Percentiles rank a stretch among this genome's conserved stretches.
Evolutionary conservation across 2,329 filamentous ascomycete genomes (phyloP).

Genomic region (Aureobasidium melanogenum): DNA sequence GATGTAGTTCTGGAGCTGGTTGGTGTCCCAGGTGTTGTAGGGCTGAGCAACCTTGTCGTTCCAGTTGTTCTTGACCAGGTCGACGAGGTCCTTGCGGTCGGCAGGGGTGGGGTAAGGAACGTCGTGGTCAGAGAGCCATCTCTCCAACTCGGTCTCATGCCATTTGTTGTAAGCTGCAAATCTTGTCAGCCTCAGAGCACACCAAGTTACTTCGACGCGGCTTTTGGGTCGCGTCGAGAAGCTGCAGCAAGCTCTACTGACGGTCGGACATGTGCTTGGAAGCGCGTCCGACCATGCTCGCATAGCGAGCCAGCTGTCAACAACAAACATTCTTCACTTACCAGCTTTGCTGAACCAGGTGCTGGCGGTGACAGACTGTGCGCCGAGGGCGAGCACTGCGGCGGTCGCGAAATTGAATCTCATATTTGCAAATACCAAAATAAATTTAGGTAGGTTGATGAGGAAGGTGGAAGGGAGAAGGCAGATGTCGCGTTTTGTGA

Average conservation of each 20-base stretch:
- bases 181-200: background rate
- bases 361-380: constrained; percentile 61
- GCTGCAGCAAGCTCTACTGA: background rate
- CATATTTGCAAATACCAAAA: constrained; percentile 46
- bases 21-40: constrained; percentile 67
- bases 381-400: constrained; percentile 63
- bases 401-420: constrained; percentile 62
- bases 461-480: background rate
- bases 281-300: background rate
- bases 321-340: constrained; percentile 39
- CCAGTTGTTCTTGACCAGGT: constrained; percentile 86
- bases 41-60: constrained; percentile 63
- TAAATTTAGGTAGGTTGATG: constrained; percentile 1
- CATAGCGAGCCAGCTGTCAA: background rate
- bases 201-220: background rate
- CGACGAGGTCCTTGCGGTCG: constrained; percentile 90
- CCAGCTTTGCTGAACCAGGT: constrained; percentile 81
- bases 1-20: constrained; percentile 60
- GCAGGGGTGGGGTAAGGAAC: constrained; percentile 83
- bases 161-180: constrained; percentile 87
- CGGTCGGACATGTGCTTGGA: background rate
- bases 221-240: background rate
- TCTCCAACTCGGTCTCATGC: constrained; percentile 95
- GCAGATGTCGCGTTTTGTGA: background rate
- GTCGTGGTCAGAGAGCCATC: constrained; percentile 89